Evolutionary conservation across 2,329 filamentous ascomycete species (phyloP), one percentile per base, ranked within the genome.

Genomic region (Botrytis hyacinthi): DNA sequence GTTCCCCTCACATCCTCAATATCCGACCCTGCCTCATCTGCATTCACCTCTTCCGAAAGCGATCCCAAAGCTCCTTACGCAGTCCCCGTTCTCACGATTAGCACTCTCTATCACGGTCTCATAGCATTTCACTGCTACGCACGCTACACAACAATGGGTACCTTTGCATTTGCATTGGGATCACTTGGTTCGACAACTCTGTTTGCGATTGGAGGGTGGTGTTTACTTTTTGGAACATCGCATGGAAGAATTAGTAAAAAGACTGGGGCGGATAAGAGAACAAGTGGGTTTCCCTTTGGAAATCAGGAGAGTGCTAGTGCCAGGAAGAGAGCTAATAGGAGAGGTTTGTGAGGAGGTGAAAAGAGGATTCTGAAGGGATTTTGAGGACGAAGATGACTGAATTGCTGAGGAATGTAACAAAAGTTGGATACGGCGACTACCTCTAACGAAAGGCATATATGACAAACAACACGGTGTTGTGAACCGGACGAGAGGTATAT

Each of bases 191-290:
- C 85, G 65, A 84, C 84, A 0, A 75, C 81, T 42, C 80, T 92
- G 70, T 87, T 85, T 2, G 83, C 84, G 7, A 78, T 91, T 29
- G 91, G 89, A 6, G 77, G 90, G 40, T 93, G 90, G 90, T 89
- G 82, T 74, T 75, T 83, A 51, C 74, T 84, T 40, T 84, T 84
- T 77, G 82, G 85, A 0, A 88, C 84, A 72, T 86, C 84, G 61
- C 81, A 85, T 77, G 88, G 88, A 2, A 83, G 85, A 75, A 88
- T 91, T 72, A 89, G 86, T 79, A 86, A 87, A 79, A 88, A 85
- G 82, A 92, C 89, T 1, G 90, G 90, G 0, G 88, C 87, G 48
- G 91, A 92, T 79, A 92, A 91, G 85, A 84, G 90, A 79, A 91
- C 86, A 40, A 86, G 86, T 74, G 89, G 88, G 18, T 93, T 89